Base-by-base conservation (phyloP, 2,329 filamentous ascomycete species). In the Botrytis fragariae region DNA sequence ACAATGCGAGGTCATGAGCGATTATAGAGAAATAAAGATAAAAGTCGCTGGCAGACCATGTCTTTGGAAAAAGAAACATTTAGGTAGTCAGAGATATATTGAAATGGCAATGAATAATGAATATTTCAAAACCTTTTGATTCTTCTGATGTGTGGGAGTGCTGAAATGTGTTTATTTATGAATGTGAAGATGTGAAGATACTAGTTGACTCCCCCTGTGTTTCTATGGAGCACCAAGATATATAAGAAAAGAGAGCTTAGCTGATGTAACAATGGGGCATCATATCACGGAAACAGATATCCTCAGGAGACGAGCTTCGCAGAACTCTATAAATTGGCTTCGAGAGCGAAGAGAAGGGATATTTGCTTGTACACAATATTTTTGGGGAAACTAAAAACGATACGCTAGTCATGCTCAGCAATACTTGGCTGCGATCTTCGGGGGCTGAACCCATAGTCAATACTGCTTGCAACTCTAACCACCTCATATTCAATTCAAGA, bases 391-490 rank as follows among this genome's bases (percentile, higher is more conserved):
- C 22, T 14, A 12, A 25, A 25, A n/a, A 12, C 14, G 0, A 12
- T 12, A 25, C 10, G 45, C 22, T 12, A 14, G 9, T 51, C 20
- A 51, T 25, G 22, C 45, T 51, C 45, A 12, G 10, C 12, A 14
- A 22, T 4, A 6, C 14, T n/a, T n/a, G 25, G 14, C 10, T 14
- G 4, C 4, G 5, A 14, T 6, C 5, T 0, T n/a, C 20, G 20
- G 8, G 44, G 7, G 18, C 44, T 45, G 3, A 45, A 1, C n/a
- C 10, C 4, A n/a, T 51, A 51, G 25, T 25, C 9, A 14, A 51
- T n/a, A 2, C 48, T 7, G 4, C 48, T 9, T 22, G 44, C 7
- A 9, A 45, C 9, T 9, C 9, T 3, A 25, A 25, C 9, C 9
- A 1, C 1, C 9, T 48, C 4, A 12, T 25, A 12, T 12, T 2